A percentile compares a stretch with the other conserved stretches of the same genome.
Conservation (phyloP, 164 flowering plant species). For the Warburgia ugandensis region DNA sequence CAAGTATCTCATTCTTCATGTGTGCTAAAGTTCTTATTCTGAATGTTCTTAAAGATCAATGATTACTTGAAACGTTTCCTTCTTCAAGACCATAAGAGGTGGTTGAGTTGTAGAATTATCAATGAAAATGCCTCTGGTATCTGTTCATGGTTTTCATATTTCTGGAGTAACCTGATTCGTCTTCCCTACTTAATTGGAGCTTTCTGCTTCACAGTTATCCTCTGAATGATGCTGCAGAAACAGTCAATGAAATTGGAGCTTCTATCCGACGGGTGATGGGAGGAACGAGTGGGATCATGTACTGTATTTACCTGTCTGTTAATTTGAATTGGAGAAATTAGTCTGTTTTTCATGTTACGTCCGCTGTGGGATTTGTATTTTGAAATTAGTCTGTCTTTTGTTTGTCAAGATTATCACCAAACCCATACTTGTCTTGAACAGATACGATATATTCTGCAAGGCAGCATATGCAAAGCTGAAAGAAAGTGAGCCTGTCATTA, state of each 20-base stretch:
- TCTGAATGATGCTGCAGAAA: conserved; percentile 87
- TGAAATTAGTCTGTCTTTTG: too few species aligned
- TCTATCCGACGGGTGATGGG: conserved; percentile 90
- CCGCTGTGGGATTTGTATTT: too few species aligned
- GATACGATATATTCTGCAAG: conserved; percentile 75
- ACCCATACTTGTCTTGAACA: conserved; percentile 19
- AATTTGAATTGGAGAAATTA: neutral
- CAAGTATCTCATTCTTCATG: too few species aligned
- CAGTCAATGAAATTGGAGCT: conserved; percentile 72
- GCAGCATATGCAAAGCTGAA: conserved; percentile 76
- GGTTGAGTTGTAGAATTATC: too few species aligned
- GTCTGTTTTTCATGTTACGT: neutral
- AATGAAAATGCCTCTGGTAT: too few species aligned
- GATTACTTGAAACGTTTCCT: too few species aligned
- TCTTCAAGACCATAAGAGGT: too few species aligned
- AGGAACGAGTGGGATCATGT: conserved; percentile 97
- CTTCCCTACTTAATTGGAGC: conserved; percentile 4
- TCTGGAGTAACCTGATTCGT: neutral
- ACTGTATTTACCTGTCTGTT: conserved; percentile 11
- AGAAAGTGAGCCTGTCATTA: conserved; percentile 26
- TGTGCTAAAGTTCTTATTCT: neutral
- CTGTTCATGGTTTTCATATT: too few species aligned
- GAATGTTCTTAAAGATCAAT: neutral
- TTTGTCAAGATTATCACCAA: neutral
- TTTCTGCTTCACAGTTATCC: conserved; percentile 63